These are phyloP conservation scores for Smallanthus sonchifolius DNA, from an alignment of 129 eudicot genomes.

Conservation along the genomic window DNA sequence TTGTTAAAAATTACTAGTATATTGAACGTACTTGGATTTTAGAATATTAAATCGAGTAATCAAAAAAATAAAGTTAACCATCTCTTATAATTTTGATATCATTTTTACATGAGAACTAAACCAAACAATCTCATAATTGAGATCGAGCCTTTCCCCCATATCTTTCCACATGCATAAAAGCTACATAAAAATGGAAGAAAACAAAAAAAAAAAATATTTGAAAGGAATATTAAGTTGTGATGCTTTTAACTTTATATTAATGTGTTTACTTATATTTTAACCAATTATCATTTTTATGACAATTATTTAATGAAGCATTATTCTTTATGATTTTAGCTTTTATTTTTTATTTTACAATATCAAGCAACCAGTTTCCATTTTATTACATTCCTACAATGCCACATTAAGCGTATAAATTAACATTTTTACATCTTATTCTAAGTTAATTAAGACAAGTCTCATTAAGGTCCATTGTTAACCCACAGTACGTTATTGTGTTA, in stretches of 20 bases:
- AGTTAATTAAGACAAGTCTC: no score
- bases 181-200: not conserved
- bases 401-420: not conserved
- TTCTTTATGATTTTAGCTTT: not conserved
- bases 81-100: not conserved
- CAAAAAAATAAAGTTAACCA: not conserved
- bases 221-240: not conserved
- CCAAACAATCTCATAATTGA: slow-evolving; percentile 16
- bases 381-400: not conserved
- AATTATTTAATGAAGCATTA: not conserved
- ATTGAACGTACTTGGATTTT: not conserved
- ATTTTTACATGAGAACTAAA: not conserved
- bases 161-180: slow-evolving; percentile 18
- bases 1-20: not conserved
- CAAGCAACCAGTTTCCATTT: not conserved
- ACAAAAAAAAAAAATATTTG: not conserved
- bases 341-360: not conserved
- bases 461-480: no score
- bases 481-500: no score
- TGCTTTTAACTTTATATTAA: not conserved
- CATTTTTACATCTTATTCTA: not conserved
- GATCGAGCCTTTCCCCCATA: slow-evolving; percentile 15
- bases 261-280: not conserved
- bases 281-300: not conserved
- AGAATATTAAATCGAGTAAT: not conserved